phyloP scores from a whole-genome alignment of 2,329 filamentous ascomycete species.

The Apiospora pterosperma region DNA sequence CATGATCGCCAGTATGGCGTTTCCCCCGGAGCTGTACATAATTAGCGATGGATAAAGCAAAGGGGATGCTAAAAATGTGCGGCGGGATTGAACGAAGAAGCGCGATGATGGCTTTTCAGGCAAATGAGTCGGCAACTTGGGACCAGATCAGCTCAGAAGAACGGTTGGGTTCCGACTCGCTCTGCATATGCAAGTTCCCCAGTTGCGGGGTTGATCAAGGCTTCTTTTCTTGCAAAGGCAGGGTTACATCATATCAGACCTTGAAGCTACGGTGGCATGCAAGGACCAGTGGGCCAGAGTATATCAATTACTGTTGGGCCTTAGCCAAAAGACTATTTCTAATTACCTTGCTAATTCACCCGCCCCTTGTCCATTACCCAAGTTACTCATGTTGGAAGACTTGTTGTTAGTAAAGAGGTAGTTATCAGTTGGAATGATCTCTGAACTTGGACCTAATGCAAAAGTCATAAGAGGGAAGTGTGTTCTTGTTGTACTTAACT shows the following conservation, averaged over 20 bases:
- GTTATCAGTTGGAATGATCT: no score
- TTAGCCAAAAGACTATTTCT: background rate
- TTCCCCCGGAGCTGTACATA: no score
- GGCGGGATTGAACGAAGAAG: background rate
- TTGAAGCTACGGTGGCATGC: background rate
- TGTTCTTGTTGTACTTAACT: no score
- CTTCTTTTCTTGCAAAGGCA: background rate
- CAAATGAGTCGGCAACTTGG: background rate
- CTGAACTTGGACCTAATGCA: no score
- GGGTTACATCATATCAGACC: background rate
- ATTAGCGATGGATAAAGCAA: background rate
- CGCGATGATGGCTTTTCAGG: background rate
- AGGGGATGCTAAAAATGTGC: background rate
- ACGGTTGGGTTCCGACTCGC: background rate
- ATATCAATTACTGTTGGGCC: background rate
- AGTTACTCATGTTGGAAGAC: no score
- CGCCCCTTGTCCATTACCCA: no score
- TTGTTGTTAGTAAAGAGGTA: background rate
- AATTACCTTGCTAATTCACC: background rate
- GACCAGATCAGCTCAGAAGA: background rate
- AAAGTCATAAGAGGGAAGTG: no score
- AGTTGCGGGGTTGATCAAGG: background rate
- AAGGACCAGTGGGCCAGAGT: background rate
- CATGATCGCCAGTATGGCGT: background rate
- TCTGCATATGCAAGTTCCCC: background rate